These are phyloP conservation scores for Cyclocybe aegerita DNA, from an alignment of 768 basidiomycete species.

Conservation along the genomic window DNA sequence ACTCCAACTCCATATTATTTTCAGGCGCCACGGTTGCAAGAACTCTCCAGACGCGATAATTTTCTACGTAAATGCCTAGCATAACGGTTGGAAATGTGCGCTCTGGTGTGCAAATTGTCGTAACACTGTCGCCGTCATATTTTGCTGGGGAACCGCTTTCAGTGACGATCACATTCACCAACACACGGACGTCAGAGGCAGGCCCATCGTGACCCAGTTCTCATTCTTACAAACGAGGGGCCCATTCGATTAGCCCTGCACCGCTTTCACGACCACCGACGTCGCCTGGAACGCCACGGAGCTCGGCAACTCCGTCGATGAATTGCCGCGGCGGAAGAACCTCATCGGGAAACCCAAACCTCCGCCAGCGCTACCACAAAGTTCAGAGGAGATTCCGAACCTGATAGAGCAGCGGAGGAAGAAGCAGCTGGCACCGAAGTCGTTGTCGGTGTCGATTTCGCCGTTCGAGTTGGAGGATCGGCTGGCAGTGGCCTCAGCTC, in stretches of 20 bases:
- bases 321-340: conserved; percentile 44
- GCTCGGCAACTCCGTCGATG: conserved; percentile 26
- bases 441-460: conserved; percentile 65
- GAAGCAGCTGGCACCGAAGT: conserved; percentile 50
- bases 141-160: conserved; percentile 91
- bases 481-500: conserved; percentile 31
- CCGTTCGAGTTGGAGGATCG: conserved; percentile 44
- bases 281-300: conserved; percentile 64
- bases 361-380: conserved; percentile 18
- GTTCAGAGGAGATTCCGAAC: conserved; percentile 39
- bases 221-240: conserved; percentile 62
- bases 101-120: conserved; percentile 63
- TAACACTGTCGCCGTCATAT: conserved; percentile 81
- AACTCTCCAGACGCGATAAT: too few species aligned
- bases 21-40: too few species aligned
- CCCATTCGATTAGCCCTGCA: conserved; percentile 82
- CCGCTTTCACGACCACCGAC: conserved; percentile 82
- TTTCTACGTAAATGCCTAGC: too few species aligned
- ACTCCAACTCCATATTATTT: too few species aligned
- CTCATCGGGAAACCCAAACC: conserved; percentile 49
- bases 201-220: conserved; percentile 31
- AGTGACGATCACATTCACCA: conserved; percentile 85
- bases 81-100: conserved; percentile 32
- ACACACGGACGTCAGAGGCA: conserved; percentile 59
- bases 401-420: conserved; percentile 56